Evolutionary conservation across 495 filamentous ascomycete genomes (phyloP), one percentile per base, ranked within the genome.

Genomic region (Xylaria venustula): DNA sequence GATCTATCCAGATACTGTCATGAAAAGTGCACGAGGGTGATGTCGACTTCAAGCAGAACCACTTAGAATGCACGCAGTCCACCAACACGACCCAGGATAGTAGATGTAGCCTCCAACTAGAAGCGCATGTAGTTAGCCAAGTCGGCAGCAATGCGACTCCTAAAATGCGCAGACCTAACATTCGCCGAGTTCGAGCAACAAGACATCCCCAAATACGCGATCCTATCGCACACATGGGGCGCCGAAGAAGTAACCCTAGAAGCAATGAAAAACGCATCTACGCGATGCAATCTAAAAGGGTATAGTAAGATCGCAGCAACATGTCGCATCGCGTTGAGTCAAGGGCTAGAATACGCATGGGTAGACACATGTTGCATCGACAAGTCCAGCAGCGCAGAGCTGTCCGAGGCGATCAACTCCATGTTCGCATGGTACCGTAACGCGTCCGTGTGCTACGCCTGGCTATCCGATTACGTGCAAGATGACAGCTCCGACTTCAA

Each of bases 321-420:
- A 14, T 65, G 61, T 52, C 53, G 32, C 1, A 28, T 66, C 12
- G 69, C 72, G 19, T 49, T 28, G 28, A 50, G 48, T 15, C 32
- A 68, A 20, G 53, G 37, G 0, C 52, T 64, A 36, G 44, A 51
- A 1, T 73, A 72, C 40, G 67, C 56, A 0, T 75, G 70, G 71
- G 53, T 74, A 15, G 73, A 75, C 61, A 71, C 72, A n/a, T 74
- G 71, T 58, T 77, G 73, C 59, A 79, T 77, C 41, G 73, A 79
- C 47, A 75, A 77, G 54, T 65, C 65, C 3, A 77, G 75, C 63
- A 76, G 72, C 45, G 63, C 74, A 9, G 75, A 77, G 40, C 34
- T 77, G 8, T 68, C 73, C 0, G 72, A 78, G 55, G 67, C 73
- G 12, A 75, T 78, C 56, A 78, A 78, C 44, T 74, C 73, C 20